Evolutionary conservation across 768 basidiomycete genomes (phyloP).

Genomic region (Auriscalpium orientale): DNA sequence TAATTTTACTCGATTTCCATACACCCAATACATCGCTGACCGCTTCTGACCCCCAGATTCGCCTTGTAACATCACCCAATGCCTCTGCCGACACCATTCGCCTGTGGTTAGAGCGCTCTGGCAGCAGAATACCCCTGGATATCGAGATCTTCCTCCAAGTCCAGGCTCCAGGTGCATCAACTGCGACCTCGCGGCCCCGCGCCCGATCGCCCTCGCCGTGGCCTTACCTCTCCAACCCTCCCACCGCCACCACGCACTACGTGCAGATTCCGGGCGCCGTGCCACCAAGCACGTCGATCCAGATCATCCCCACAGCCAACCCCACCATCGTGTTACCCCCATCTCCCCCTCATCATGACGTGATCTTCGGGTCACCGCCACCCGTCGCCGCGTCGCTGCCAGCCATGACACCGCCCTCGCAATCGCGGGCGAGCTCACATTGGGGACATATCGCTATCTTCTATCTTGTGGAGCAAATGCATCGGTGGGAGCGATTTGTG

Average conservation of each 20-base stretch:
- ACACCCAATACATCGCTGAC: conserved; percentile 10
- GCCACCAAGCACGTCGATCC: conserved; percentile 14
- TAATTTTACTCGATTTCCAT: conserved; percentile 2
- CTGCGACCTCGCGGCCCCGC: conserved; percentile 6
- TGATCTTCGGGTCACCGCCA: conserved; percentile 7
- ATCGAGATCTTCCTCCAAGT: conserved; percentile 74
- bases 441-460: conserved; percentile 80
- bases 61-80: conserved; percentile 60
- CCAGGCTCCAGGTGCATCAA: conserved; percentile 13
- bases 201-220: conserved; percentile 17
- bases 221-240: conserved; percentile 16
- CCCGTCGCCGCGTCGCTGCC: conserved; percentile 12
- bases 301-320: conserved; percentile 13
- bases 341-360: conserved; percentile 13
- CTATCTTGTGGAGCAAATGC: conserved; percentile 75
- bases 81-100: conserved; percentile 74
- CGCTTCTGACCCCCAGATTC: conserved; percentile 40
- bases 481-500: conserved; percentile 74
- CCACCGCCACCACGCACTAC: conserved; percentile 17
- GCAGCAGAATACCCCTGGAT: conserved; percentile 60
- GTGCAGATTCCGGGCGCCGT: conserved; percentile 12
- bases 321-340: conserved; percentile 14
- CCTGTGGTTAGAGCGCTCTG: conserved; percentile 78
- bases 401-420: conserved; percentile 19
- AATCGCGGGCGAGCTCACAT: conserved; percentile 43